Evolutionary conservation across 768 basidiomycete species (phyloP), one percentile per base, ranked within the genome.

Genomic region (Scleroderma bovista): DNA sequence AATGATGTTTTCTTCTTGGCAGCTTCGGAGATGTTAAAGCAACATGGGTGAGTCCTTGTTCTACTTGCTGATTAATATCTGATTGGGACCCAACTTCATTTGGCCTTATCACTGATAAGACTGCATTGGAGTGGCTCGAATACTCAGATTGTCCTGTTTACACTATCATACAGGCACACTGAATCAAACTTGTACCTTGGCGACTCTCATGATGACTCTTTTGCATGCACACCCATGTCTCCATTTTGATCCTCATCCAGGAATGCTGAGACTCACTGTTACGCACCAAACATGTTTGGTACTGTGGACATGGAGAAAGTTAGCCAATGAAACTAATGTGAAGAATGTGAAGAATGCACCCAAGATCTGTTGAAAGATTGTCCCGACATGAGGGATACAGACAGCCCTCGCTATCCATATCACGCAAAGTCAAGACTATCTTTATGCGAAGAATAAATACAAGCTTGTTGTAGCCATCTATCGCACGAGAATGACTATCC

Each of bases 161-260:
- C 79, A 3, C 58, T 80, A 29, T 78, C 79, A 1, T 76, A 75
- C 46, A 66, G 78, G 8, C 67, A 78, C 11, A 73, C 78, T 9
- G 72, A 75, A 17, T 78, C 80, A 13, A 75, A 74, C 2, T 84
- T 83, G 1, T 74, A 77, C 47, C 65, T 81, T 7, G 78, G 79
- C 2, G 79, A 81, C 53, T 80, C 80, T 7, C 77, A 77, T 45
- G 75, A 69, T 29, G 60, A 67, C 4, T 69, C 66, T 2, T 67
- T 62, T 26, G 60, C 57, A 24, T 67, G 67, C 20, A 55, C 56
- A 8, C 67, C 73, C 0, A 70, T 73, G 0, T 78, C 82, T 0
- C 75, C 81, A 3, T 79, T 82, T 1, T 67, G 72, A 1, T 67
- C 69, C 3, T 59, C 73, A 1, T 78, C 82, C 8, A 73, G 86